Evolutionary conservation across 1,139 yeast species (phyloP), one percentile per base, ranked within the genome.

Genomic region (Debaryomycetaceae sp.): DNA sequence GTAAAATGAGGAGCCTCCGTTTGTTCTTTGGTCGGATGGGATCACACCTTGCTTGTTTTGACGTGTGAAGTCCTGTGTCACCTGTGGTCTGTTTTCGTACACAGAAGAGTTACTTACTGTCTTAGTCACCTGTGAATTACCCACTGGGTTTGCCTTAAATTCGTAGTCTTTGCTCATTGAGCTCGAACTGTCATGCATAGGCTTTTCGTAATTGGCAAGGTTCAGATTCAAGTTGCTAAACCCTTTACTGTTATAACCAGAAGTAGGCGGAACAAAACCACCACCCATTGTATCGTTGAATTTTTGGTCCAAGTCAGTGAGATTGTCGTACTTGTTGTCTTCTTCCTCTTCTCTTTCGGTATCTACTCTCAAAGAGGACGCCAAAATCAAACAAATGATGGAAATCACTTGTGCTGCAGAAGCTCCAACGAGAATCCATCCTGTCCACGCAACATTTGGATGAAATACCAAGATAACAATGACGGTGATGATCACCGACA

Each of bases 371-470:
- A 52, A 59, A 19, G 47, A 52, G 11, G 26, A 22, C 26, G 26
- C 11, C 40, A 58, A 49, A 34, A 58, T 55, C 35, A 69, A 45
- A 30, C 61, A 46, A 18, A 67, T 50, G 6, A 65, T 39, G 3
- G 75, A 58, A 15, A 68, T 44, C 43, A 84, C 57, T 37, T 73
- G 68, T 34, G 81, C 62, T 1, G 73, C 84, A 2, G 87, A 83
- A 2, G 86, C 71, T 1, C 85, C 88, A 30, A 84, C 68, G 42
- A 82, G 65, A 29, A 82, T 61, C 91, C 91, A 84, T 5, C 83
- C 75, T 32, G 80, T 70, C 89, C 89, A 84, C 8, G 73, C 66
- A 31, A 81, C 67, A 49, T 80, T 68, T 4, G 92, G 92, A 47
- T 72, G 73, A 55, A 81, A 84, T 15, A 79, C 64, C 40, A 85